These are phyloP conservation scores for Coleophoma cylindrospora DNA, from an alignment of 2,329 filamentous ascomycete genomes.

Conservation along the genomic window DNA sequence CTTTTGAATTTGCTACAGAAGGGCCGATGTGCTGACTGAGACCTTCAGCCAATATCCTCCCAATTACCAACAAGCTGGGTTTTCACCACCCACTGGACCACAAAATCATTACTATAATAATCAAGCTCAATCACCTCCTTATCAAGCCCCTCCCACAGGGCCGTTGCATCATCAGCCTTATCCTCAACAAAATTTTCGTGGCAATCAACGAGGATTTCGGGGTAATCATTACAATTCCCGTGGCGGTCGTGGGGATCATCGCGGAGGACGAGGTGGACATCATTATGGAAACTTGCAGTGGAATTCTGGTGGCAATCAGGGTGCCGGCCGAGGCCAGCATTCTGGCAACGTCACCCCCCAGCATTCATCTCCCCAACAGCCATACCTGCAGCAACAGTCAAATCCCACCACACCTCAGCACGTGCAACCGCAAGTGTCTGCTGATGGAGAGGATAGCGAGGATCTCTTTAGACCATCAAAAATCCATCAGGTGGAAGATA, in stretches of 20 bases:
- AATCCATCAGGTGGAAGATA: slow-evolving; percentile 61
- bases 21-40: slow-evolving; percentile 26
- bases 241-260: slow-evolving; percentile 31
- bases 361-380: slow-evolving; percentile 24
- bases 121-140: slow-evolving; percentile 38
- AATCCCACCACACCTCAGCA: slow-evolving; percentile 24
- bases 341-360: slow-evolving; percentile 28
- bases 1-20: slow-evolving; percentile 8
- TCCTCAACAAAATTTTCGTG: slow-evolving; percentile 30
- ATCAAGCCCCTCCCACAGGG: slow-evolving; percentile 48
- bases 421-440: slow-evolving; percentile 22
- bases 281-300: slow-evolving; percentile 68
- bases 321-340: slow-evolving; percentile 42
- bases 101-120: slow-evolving; percentile 51
- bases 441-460: slow-evolving; percentile 41
- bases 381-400: slow-evolving; percentile 15
- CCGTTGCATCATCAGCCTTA: slow-evolving; percentile 47
- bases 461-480: slow-evolving; percentile 60
- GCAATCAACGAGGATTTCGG: slow-evolving; percentile 53
- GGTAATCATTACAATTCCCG: slow-evolving; percentile 51
- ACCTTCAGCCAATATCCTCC: slow-evolving; percentile 55
- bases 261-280: slow-evolving; percentile 49
- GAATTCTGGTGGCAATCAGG: slow-evolving; percentile 47
- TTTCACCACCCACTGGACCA: slow-evolving; percentile 45
- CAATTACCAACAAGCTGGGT: slow-evolving; percentile 51